Evolutionary conservation across 1,284 basidiomycete species (phyloP), one percentile per base, ranked within the genome.

Genomic region (Grifola frondosa): DNA sequence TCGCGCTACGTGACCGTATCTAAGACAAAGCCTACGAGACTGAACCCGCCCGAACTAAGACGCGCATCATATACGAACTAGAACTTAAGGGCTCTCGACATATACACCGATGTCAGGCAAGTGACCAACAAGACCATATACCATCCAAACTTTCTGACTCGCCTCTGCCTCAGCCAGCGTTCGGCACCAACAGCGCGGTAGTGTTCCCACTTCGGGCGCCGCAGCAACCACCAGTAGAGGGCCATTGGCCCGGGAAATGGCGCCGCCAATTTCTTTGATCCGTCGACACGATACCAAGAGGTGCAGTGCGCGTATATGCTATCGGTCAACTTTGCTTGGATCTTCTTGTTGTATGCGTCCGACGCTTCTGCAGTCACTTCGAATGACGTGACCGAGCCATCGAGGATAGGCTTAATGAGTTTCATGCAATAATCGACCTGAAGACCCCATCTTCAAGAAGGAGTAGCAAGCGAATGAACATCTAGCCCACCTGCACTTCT

Each of bases 201-300:
- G 30, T 31, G n/a, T 17, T 6, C 6, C 30, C 30, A 31, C 30
- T 31, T 31, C 30, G 30, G 30, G n/a, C n/a, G 6, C 30, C 30
- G 30, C 13, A 31, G 30, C 6, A 74, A 52, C 73, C 74, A 76
- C 75, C 75, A 78, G 50, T 75, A 74, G 24, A 71, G 55, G 11
- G 60, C 43, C 30, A 74, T 67, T 6, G 73, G 66, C 10, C 77
- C 77, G 37, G 75, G 76, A 53, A 75, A 78, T 12, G 64, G 71
- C 7, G 67, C 65, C 26, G 70, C 47, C 39, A 72, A 70, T 60
- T 70, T 73, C 43, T 62, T 65, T 21, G 58, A 52, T 54, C 65
- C 19, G 49, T 48, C 52, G 10, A 45, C 55, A 40, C 73, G 71
- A 55, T 78, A 79, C 50, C 71, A 78, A 23, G 75, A 77, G 24